Evolutionary conservation across 2,329 filamentous ascomycete genomes (phyloP).

Genomic region (Elsinoe perseae): DNA sequence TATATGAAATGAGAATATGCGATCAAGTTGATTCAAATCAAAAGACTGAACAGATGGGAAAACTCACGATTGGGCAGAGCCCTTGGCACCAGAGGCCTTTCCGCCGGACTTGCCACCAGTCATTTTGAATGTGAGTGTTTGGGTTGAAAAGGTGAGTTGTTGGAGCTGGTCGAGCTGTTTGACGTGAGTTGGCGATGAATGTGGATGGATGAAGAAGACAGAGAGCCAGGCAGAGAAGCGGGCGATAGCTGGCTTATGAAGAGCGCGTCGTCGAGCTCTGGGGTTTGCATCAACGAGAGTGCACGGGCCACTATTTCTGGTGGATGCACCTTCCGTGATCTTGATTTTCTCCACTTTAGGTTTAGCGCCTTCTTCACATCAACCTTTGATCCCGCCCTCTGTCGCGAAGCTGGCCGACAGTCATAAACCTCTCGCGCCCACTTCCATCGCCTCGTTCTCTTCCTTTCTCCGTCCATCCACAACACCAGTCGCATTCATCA

Average conservation of each 20-base stretch:
- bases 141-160: slow-evolving; percentile 31
- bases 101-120: slow-evolving; percentile 99
- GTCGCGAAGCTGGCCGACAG: neutral
- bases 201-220: slow-evolving; percentile 25
- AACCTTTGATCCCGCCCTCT: neutral
- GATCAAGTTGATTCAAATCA: slow-evolving; percentile 19
- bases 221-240: slow-evolving; percentile 17
- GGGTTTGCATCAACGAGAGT: slow-evolving; percentile 14
- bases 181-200: slow-evolving; percentile 26
- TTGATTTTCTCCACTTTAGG: slow-evolving; percentile 7
- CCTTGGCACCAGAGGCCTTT: slow-evolving; percentile 98
- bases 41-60: slow-evolving; percentile 19
- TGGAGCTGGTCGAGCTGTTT: slow-evolving; percentile 25
- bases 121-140: slow-evolving; percentile 67
- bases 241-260: slow-evolving; percentile 30
- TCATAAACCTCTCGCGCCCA: slow-evolving; percentile 26
- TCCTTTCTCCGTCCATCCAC: slow-evolving; percentile 32
- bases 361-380: slow-evolving; percentile 17
- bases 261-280: slow-evolving; percentile 23
- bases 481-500: slow-evolving; percentile 28
- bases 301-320: slow-evolving; percentile 12
- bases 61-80: slow-evolving; percentile 93
- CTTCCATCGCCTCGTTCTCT: slow-evolving; percentile 35
- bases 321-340: neutral
- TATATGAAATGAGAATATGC: neutral